A percentile compares a stretch with the other conserved stretches of the same genome.
These are phyloP conservation scores for Ambrosia trifida DNA, from an alignment of 129 eudicot genomes.

Conservation along the genomic window DNA sequence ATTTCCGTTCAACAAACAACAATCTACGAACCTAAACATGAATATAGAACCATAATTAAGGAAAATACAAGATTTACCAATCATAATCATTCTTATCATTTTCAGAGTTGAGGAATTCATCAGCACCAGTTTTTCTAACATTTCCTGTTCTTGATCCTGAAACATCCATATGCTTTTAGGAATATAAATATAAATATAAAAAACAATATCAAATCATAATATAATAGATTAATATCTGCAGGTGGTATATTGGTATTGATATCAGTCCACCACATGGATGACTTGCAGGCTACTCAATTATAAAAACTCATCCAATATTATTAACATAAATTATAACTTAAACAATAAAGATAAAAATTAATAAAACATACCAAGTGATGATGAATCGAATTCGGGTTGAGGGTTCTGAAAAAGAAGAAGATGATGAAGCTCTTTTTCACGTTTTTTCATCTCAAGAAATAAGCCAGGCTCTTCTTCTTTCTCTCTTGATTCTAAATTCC, in stretches of 20 bases:
- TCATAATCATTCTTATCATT: conserved; percentile 96
- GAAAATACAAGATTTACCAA: conserved; percentile 53
- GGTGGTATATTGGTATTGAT: too few relatives aligned
- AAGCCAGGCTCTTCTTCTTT: conserved; percentile 88
- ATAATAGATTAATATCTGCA: background rate
- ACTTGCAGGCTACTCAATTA: background rate
- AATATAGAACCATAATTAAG: conserved; percentile 11
- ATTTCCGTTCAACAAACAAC: background rate
- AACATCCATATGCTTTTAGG: background rate
- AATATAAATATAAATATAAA: background rate
- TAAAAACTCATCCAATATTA: background rate
- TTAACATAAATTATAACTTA: background rate
- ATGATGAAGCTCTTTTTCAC: conserved; percentile 72
- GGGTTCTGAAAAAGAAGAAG: conserved; percentile 56
- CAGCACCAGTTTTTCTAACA: conserved; percentile 65
- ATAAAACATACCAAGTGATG: conserved; percentile 43
- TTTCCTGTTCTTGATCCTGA: conserved; percentile 66
- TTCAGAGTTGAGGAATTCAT: conserved; percentile 92
- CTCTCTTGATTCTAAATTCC: conserved; percentile 57
- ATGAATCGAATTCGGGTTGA: conserved; percentile 70
- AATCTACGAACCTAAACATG: background rate
- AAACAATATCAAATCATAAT: background rate
- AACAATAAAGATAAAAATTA: background rate
- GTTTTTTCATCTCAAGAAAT: conserved; percentile 79
- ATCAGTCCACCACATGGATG: background rate